Evolutionary conservation across 495 filamentous ascomycete species (phyloP).

Genomic region (Trichocladium uniseriatum): DNA sequence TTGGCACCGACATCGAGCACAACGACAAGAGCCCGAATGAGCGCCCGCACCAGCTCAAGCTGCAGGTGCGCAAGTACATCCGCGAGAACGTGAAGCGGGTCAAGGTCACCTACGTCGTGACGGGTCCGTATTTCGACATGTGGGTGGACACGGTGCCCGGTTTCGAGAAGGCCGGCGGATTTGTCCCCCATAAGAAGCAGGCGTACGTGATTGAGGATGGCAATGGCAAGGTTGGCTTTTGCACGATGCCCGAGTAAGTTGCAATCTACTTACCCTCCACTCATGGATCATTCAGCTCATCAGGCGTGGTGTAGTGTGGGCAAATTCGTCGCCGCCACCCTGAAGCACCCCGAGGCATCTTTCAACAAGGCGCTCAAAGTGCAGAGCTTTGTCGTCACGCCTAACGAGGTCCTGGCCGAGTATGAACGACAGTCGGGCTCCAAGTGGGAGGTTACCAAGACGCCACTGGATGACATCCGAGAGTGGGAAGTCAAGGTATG

Average conservation of each 20-base stretch:
- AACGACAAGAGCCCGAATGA: constrained; percentile 46
- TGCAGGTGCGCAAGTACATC: constrained; percentile 53
- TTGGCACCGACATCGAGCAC: constrained; percentile 67
- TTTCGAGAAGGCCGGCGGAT: constrained; percentile 39
- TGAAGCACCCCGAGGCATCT: constrained; percentile 45
- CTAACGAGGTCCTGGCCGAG: constrained; percentile 51
- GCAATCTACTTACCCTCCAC: not conserved
- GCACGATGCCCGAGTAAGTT: constrained; percentile 58
- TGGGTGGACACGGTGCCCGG: constrained; percentile 40
- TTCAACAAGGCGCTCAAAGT: constrained; percentile 52
- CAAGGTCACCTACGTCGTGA: constrained; percentile 59
- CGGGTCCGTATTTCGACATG: constrained; percentile 61
- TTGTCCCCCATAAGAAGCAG: constrained; percentile 44
- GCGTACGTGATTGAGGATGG: constrained; percentile 52
- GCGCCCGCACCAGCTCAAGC: constrained; percentile 61
- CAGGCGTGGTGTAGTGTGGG: constrained; percentile 45
- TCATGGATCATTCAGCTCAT: not conserved
- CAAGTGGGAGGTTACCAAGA: constrained; percentile 47
- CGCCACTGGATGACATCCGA: constrained; percentile 41
- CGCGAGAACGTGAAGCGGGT: constrained; percentile 41
- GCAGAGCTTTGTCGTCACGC: constrained; percentile 61
- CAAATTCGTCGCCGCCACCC: constrained; percentile 49
- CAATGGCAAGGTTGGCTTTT: constrained; percentile 51
- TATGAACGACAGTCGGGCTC: constrained; percentile 55
- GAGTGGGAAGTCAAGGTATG: constrained; percentile 47